These are phyloP conservation scores for Mrakia hoshinonis DNA, from an alignment of 768 basidiomycete species.

Conservation along the genomic window DNA sequence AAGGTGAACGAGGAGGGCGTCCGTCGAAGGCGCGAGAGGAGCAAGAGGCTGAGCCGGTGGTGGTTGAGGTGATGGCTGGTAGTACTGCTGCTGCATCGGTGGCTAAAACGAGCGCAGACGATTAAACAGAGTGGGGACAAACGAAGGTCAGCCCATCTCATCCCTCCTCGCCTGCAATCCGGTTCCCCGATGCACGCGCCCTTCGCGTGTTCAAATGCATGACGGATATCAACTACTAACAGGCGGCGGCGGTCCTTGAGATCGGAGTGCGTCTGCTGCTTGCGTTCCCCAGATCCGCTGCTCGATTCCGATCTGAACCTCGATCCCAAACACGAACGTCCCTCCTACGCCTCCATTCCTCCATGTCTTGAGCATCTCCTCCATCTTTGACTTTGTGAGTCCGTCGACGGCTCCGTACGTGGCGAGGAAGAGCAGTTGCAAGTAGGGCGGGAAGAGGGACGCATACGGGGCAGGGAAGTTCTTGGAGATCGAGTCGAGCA, in stretches of 20 bases:
- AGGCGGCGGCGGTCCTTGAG: neutral
- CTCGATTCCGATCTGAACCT: constrained; percentile 74
- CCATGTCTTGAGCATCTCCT: constrained; percentile 96
- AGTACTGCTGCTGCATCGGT: neutral
- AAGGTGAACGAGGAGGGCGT: neutral
- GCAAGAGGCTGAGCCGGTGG: neutral
- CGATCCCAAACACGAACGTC: constrained; percentile 73
- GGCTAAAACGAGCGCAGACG: neutral
- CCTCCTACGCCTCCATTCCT: constrained; percentile 71
- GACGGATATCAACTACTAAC: neutral
- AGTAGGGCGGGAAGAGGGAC: constrained; percentile 68
- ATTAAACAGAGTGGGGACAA: neutral
- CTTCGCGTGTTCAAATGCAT: neutral
- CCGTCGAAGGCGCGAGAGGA: constrained; percentile 1
- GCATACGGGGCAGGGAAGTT: constrained; percentile 92
- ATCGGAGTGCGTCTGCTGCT: neutral
- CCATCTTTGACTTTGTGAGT: constrained; percentile 82
- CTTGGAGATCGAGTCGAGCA: constrained; percentile 93
- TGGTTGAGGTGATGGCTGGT: neutral
- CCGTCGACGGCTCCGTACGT: constrained; percentile 81
- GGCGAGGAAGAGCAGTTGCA: constrained; percentile 74
- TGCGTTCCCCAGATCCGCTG: constrained; percentile 41
- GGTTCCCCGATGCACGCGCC: no score
- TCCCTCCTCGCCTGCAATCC: neutral
- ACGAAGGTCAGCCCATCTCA: neutral